phyloP scores from a whole-genome alignment of 1,139 yeast genomes.

The Pneumocystis sp. region DNA sequence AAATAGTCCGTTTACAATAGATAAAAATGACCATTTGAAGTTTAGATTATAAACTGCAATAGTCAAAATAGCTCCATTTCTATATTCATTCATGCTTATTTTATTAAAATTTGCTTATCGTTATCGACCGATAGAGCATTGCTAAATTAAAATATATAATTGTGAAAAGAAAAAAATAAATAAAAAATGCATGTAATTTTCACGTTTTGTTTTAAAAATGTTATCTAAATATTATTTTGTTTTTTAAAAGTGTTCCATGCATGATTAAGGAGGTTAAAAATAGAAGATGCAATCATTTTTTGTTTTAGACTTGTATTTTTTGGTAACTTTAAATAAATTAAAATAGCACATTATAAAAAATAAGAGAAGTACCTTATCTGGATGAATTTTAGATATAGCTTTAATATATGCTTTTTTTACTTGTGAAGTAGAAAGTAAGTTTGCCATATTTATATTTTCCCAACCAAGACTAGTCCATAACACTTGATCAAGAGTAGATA shows the following conservation, averaged over 20 bases:
- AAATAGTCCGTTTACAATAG: neutral
- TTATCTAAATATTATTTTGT: constrained; percentile 31
- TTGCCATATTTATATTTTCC: constrained; percentile 52
- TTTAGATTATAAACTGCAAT: neutral
- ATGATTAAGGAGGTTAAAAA: constrained; percentile 65
- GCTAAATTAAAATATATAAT: neutral
- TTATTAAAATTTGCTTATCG: neutral
- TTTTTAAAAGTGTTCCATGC: constrained; percentile 83
- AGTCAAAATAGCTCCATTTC: neutral
- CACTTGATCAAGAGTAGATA: constrained; percentile 49
- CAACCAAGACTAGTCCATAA: constrained; percentile 49
- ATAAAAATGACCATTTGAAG: neutral
- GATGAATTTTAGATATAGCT: constrained; percentile 86
- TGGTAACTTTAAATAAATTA: constrained; percentile 25
- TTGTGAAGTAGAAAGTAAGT: constrained; percentile 76
- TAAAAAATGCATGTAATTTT: neutral
- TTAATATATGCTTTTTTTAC: constrained; percentile 81
- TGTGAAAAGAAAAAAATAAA: neutral
- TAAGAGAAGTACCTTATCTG: constrained; percentile 43
- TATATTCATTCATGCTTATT: neutral
- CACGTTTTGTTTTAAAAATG: neutral
- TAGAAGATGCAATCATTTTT: constrained; percentile 73
- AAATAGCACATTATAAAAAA: neutral
- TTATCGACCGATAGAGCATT: neutral
- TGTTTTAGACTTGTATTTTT: constrained; percentile 44